phyloP scores from a whole-genome alignment of 2,329 filamentous ascomycete genomes.

The Paraconiothyrium sp. region DNA sequence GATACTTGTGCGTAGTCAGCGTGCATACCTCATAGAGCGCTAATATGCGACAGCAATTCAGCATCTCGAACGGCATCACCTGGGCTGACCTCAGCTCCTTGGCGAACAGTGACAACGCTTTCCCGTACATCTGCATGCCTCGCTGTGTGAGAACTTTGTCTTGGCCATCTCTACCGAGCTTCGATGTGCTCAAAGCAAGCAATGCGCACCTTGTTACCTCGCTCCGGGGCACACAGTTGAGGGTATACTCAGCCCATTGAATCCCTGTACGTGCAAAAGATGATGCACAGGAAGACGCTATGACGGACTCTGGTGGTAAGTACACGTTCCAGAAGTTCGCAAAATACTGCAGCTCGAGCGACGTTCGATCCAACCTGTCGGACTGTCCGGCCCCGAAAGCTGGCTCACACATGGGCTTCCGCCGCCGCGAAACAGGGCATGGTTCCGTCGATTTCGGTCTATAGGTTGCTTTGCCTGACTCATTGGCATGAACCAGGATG shows the following conservation, averaged over 20 bases:
- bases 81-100: constrained; percentile 5
- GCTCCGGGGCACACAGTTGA: constrained; percentile 13
- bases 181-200: constrained; percentile 22
- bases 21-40: constrained; percentile 27
- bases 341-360: constrained; percentile 21
- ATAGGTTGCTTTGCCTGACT: constrained; percentile 22
- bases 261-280: neutral
- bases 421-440: neutral
- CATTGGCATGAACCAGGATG: constrained; percentile 23
- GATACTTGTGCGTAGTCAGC: neutral
- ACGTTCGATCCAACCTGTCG: constrained; percentile 21
- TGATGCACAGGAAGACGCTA: neutral
- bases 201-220: constrained; percentile 23
- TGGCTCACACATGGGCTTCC: neutral
- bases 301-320: constrained; percentile 2
- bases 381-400: constrained; percentile 14
- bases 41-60: constrained; percentile 22
- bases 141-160: constrained; percentile 16
- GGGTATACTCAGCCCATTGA: constrained; percentile 6
- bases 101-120: constrained; percentile 14
- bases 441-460: constrained; percentile 6
- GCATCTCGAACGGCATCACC: constrained; percentile 8
- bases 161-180: constrained; percentile 18
- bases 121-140: constrained; percentile 26
- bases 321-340: constrained; percentile 20